Evolutionary conservation across 306 rosid species (phyloP).

Genomic region (Cicer arietinum): DNA sequence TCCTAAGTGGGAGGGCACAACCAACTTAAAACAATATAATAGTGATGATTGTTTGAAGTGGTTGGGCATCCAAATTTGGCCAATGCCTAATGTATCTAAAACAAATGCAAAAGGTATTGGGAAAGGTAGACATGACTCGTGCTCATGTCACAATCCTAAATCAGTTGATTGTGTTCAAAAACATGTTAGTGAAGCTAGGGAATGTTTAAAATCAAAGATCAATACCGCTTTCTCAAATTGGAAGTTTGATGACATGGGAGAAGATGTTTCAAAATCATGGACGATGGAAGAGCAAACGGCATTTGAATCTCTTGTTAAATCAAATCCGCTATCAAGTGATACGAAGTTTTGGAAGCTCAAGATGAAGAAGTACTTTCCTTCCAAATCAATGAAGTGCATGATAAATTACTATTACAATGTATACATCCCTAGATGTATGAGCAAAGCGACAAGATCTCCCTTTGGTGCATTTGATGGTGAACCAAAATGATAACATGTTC

Average conservation of each 20-base stretch:
- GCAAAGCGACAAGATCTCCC: conserved; percentile 41
- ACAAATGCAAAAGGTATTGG: conserved; percentile 32
- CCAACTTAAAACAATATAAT: neutral
- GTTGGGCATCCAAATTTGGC: conserved; percentile 49
- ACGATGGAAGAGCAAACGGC: conserved; percentile 40
- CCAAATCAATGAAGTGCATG: conserved; percentile 44
- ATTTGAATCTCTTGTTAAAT: conserved; percentile 45
- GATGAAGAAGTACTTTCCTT: conserved; percentile 45
- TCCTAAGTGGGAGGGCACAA: conserved; percentile 45
- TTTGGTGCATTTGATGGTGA: conserved; percentile 38
- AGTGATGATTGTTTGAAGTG: conserved; percentile 43
- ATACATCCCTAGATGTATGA: conserved; percentile 42
- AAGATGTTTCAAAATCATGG: conserved; percentile 51
- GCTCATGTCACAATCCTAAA: conserved; percentile 43
- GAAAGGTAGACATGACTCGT: conserved; percentile 44
- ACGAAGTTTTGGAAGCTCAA: conserved; percentile 48
- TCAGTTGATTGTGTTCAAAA: conserved; percentile 46
- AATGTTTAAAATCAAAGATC: conserved; percentile 41
- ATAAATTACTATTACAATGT: conserved; percentile 53
- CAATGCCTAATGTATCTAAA: conserved; percentile 19
- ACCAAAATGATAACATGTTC: conserved; percentile 25
- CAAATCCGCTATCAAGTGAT: neutral
- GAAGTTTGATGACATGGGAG: conserved; percentile 59
- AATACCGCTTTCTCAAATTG: conserved; percentile 45
- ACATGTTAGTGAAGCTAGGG: conserved; percentile 44